Evolutionary conservation across 805 yeast species (phyloP).

Genomic region (Danielia reshetovae): DNA sequence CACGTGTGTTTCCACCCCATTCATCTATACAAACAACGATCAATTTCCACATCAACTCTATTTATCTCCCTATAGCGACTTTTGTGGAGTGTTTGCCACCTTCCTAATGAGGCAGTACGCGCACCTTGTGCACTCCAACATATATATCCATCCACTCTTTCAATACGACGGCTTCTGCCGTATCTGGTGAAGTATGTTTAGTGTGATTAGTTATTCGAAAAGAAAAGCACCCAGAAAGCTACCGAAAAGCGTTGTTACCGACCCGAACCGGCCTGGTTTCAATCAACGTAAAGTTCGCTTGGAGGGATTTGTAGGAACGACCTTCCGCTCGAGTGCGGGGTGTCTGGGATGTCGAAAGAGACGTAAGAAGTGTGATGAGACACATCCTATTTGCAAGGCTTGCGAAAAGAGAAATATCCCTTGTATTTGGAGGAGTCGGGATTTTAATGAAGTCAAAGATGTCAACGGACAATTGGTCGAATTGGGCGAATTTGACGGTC

Average conservation of each 20-base stretch:
- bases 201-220: background rate
- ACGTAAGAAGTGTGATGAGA: constrained; percentile 23
- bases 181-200: background rate
- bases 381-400: constrained; percentile 18
- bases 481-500: background rate
- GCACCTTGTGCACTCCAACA: background rate
- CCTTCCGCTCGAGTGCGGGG: constrained; percentile 4
- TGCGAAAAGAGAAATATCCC: constrained; percentile 13
- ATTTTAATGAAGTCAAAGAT: too few relatives aligned
- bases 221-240: background rate
- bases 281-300: background rate
- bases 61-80: too few relatives aligned
- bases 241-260: background rate
- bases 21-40: too few relatives aligned
- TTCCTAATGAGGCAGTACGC: background rate
- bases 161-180: too few relatives aligned
- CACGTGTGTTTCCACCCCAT: too few relatives aligned
- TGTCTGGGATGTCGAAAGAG: constrained; percentile 11
- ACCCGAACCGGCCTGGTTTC: background rate
- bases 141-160: background rate
- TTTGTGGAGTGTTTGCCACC: too few relatives aligned
- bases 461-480: too few relatives aligned
- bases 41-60: too few relatives aligned
- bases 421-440: constrained; percentile 19
- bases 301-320: constrained; percentile 1